Evolutionary conservation across 1,284 basidiomycete genomes (phyloP).

Genomic region (Puccinia coronata): DNA sequence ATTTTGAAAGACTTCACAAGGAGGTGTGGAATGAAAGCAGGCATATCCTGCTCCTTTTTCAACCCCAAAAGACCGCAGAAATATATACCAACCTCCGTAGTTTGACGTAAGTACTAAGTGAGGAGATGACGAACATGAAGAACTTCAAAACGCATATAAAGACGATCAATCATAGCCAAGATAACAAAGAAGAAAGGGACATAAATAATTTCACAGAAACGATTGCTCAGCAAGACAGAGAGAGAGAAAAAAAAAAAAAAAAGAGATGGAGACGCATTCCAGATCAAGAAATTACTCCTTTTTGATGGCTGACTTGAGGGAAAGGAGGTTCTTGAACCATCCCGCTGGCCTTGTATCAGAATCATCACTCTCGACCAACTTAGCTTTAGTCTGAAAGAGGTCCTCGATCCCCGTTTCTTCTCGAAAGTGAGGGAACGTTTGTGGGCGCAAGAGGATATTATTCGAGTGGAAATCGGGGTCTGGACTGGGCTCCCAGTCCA

Average conservation of each 20-base stretch:
- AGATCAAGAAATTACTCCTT: neutral
- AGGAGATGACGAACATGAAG: no score
- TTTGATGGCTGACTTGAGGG: neutral
- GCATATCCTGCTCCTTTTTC: no score
- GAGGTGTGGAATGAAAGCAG: no score
- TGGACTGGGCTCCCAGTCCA: constrained; percentile 49
- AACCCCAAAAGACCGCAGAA: no score
- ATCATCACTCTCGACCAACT: neutral
- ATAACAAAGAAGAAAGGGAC: neutral
- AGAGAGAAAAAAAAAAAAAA: neutral
- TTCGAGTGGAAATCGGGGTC: neutral
- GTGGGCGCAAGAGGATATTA: constrained; percentile 34
- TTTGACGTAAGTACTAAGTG: no score
- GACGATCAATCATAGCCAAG: neutral
- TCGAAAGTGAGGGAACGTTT: constrained; percentile 34
- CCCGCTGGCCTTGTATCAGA: neutral
- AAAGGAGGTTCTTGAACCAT: constrained; percentile 16
- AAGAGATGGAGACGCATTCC: no score
- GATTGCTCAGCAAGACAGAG: neutral
- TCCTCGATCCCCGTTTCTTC: constrained; percentile 49
- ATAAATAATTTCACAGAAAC: neutral
- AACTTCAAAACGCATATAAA: no score
- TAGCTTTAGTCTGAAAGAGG: constrained; percentile 22
- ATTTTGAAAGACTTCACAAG: no score
- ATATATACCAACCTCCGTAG: no score